Conservation (phyloP, 2,329 filamentous ascomycete species). For the Aspergillus eucalypticola region DNA sequence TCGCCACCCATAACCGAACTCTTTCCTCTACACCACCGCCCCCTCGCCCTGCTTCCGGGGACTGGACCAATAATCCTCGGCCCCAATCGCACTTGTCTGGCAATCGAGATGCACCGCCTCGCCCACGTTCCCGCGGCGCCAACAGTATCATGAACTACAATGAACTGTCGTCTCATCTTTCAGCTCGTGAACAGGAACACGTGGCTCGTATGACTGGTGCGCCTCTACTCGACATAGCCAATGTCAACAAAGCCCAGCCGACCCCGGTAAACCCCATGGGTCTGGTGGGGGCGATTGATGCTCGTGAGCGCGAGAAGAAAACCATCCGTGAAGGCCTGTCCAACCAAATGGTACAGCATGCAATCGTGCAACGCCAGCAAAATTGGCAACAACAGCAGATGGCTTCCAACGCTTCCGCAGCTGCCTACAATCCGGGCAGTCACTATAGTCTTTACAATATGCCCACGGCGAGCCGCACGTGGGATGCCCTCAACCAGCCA, state of each 20-base stretch:
- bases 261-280: conserved; percentile 56
- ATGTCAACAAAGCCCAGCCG: conserved; percentile 53
- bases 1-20: conserved; percentile 62
- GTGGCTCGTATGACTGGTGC: conserved; percentile 79
- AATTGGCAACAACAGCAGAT: conserved; percentile 47
- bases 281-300: conserved; percentile 76
- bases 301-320: conserved; percentile 74
- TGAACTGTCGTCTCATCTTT: conserved; percentile 64
- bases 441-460: conserved; percentile 35
- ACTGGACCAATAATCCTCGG: conserved; percentile 39
- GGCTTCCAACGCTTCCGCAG: conserved; percentile 24
- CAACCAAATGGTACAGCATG: conserved; percentile 70
- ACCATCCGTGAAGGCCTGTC: conserved; percentile 69
- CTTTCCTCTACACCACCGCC: conserved; percentile 53
- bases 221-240: conserved; percentile 69
- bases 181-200: conserved; percentile 84
- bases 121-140: conserved; percentile 59
- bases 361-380: conserved; percentile 68
- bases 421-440: conserved; percentile 17
- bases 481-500: conserved; percentile 38
- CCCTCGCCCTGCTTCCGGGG: conserved; percentile 38
- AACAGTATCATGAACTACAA: conserved; percentile 52
- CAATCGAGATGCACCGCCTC: conserved; percentile 26
- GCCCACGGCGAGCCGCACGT: conserved; percentile 38
- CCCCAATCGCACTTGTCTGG: conserved; percentile 36